A percentile compares a stretch with the other conserved stretches of the same genome.
Conservation (phyloP, 768 basidiomycete genomes). For the Gymnopilus junonius region DNA sequence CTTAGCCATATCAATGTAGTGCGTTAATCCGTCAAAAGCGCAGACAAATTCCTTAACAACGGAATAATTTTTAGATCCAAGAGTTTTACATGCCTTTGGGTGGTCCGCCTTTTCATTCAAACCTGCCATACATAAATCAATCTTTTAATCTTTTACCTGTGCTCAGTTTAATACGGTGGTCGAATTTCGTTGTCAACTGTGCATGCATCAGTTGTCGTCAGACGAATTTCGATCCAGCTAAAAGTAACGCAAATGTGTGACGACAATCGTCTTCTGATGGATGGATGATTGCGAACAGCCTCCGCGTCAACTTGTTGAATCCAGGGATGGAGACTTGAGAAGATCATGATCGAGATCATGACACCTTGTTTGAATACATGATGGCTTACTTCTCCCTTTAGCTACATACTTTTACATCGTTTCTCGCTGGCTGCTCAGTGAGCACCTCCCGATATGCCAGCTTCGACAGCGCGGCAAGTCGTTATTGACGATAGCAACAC, state of each 20-base stretch:
- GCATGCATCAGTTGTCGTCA: too few species aligned
- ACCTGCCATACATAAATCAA: too few species aligned
- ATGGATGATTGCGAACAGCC: neutral
- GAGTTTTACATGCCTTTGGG: neutral
- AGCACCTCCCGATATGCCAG: neutral
- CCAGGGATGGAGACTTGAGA: neutral
- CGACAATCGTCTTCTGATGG: neutral
- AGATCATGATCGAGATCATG: neutral
- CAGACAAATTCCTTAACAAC: neutral
- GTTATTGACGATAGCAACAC: slow-evolving; percentile 28
- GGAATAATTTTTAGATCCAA: neutral
- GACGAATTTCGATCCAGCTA: too few species aligned
- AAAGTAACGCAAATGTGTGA: too few species aligned
- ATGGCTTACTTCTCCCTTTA: neutral
- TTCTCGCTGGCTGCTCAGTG: neutral
- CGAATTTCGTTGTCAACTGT: neutral
- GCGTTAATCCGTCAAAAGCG: neutral
- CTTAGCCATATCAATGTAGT: neutral
- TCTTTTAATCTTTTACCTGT: too few species aligned
- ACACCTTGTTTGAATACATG: neutral
- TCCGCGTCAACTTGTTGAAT: neutral
- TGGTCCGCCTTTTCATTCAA: too few species aligned
- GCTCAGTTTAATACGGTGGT: neutral
- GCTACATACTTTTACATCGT: neutral
- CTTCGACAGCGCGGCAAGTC: slow-evolving; percentile 16